Conservation (phyloP, 495 filamentous ascomycete genomes). For the Pyrenula aspistea region DNA sequence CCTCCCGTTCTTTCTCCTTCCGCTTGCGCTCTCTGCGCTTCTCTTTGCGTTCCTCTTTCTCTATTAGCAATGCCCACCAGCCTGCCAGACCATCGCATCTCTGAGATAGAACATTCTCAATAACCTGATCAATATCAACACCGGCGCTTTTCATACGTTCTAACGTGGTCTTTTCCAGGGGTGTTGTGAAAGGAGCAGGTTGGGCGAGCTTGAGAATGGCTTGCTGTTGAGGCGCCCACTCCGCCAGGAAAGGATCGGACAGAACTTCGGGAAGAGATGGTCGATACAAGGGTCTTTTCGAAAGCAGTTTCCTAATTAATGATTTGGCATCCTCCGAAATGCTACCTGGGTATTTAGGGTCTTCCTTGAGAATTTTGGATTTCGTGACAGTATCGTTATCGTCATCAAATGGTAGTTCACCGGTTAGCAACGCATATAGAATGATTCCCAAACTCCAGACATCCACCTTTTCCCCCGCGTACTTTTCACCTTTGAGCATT, state of each 20-base stretch:
- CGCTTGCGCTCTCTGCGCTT: conserved; percentile 72
- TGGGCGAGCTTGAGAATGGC: conserved; percentile 78
- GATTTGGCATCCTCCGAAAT: conserved; percentile 65
- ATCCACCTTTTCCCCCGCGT: conserved; percentile 93
- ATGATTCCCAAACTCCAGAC: conserved; percentile 98
- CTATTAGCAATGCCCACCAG: conserved; percentile 92
- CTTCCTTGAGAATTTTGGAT: conserved; percentile 66
- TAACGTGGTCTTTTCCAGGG: conserved; percentile 80
- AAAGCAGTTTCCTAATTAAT: conserved; percentile 64
- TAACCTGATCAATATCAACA: conserved; percentile 85
- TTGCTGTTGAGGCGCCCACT: conserved; percentile 79
- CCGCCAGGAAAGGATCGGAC: conserved; percentile 76
- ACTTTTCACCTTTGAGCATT: conserved; percentile 97
- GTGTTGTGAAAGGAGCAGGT: conserved; percentile 75
- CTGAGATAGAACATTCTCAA: conserved; percentile 85
- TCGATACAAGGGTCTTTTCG: conserved; percentile 76
- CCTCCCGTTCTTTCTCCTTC: conserved; percentile 71
- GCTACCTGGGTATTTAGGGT: conserved; percentile 73
- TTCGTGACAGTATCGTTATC: conserved; percentile 83
- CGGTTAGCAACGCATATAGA: conserved; percentile 80
- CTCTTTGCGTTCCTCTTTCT: conserved; percentile 91
- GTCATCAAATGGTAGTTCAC: conserved; percentile 93
- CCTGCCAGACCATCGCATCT: conserved; percentile 82
- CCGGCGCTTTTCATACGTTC: conserved; percentile 92
- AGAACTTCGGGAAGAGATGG: conserved; percentile 83